Evolutionary conservation across 176 grass and related monocot species (phyloP), one percentile per base, ranked within the genome.

Genomic region (Saccharum spontaneum): DNA sequence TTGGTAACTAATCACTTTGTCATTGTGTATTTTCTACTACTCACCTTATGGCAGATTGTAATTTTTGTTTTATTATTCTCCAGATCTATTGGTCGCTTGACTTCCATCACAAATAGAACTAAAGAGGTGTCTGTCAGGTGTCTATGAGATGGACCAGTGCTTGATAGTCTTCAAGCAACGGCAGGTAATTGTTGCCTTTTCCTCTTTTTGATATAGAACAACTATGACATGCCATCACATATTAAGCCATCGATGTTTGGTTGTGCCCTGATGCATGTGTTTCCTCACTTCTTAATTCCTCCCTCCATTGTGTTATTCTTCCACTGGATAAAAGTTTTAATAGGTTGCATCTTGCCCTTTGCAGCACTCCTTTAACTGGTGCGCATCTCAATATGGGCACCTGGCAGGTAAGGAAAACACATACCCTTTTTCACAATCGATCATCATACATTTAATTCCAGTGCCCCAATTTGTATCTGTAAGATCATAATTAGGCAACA

Each of bases 181-280:
- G n/a, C n/a, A n/a, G n/a, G n/a, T n/a, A n/a, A n/a, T n/a, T n/a
- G n/a, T n/a, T n/a, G n/a, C n/a, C n/a, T n/a, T n/a, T n/a, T n/a
- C n/a, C n/a, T n/a, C n/a, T n/a, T n/a, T n/a, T n/a, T n/a, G n/a
- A n/a, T n/a, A n/a, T n/a, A n/a, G n/a, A n/a, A n/a, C n/a, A n/a
- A n/a, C n/a, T n/a, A 98, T 87, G 95, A 94, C 67, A 98, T 98
- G 95, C 91, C 93, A 20, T 89, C 91, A 54, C 96, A 98, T 92
- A 98, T 95, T 50, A 98, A 94, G 80, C 94, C 96, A 20, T 98
- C 93, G 44, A 45, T 98, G 93, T 98, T 98, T 92, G 93, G 96
- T 36, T 98, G 93, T 87, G 55, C 87, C 14, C 76, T 95, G 50
- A 94, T 85, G 93, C 95, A 95, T 69, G 93, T 84, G 15, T 68